phyloP scores from a whole-genome alignment of 225 moss, liverwort and hornwort species.

The Straminergon stramineum region DNA sequence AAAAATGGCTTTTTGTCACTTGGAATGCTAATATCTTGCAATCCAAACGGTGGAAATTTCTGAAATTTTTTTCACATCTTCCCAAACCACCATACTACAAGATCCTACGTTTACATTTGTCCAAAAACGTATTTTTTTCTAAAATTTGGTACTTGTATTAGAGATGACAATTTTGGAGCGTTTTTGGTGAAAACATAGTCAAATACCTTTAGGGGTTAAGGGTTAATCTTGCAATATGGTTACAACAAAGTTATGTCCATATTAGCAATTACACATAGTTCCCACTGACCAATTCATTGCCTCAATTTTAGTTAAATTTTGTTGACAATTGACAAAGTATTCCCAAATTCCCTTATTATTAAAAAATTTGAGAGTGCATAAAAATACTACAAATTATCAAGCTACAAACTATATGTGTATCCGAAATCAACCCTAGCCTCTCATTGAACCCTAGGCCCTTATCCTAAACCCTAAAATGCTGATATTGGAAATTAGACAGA shows the following conservation, averaged over 20 bases:
- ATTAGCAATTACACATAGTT: not conserved
- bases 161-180: too few relatives aligned
- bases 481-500: not conserved
- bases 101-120: too few relatives aligned
- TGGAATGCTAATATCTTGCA: too few relatives aligned
- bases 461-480: not conserved
- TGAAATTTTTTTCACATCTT: too few relatives aligned
- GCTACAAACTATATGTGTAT: not conserved
- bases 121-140: too few relatives aligned
- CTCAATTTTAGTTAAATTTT: not conserved
- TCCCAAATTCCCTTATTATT: too few relatives aligned
- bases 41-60: too few relatives aligned
- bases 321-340: not conserved
- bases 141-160: too few relatives aligned
- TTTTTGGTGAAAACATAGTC: too few relatives aligned
- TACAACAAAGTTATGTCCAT: not conserved
- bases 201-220: too few relatives aligned
- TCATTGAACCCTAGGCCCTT: not conserved
- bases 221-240: not conserved
- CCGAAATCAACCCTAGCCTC: not conserved
- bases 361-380: not conserved
- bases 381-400: not conserved
- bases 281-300: not conserved
- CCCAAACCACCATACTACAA: too few relatives aligned
- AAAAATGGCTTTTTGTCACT: too few relatives aligned